These are phyloP conservation scores for Selaginella tamariscina DNA, from an alignment of 75 land plant species.

Conservation along the genomic window DNA sequence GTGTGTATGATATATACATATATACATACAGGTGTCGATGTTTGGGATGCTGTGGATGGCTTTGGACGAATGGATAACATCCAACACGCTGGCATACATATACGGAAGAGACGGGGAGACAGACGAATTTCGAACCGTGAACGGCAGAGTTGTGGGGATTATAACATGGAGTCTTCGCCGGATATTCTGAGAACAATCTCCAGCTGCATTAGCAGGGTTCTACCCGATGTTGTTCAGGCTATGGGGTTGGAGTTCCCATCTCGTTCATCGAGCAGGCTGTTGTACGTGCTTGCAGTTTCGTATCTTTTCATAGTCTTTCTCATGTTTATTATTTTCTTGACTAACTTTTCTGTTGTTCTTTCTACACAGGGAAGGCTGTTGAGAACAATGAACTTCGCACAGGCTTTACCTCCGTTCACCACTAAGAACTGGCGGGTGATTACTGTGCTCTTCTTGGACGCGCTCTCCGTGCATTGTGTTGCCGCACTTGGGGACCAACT, in stretches of 20 bases:
- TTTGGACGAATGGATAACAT: conserved; percentile 65
- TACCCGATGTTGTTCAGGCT: conserved; percentile 47
- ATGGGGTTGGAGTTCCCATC: conserved; percentile 47
- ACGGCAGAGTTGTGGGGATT: conserved; percentile 60
- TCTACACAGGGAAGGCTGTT: conserved; percentile 52
- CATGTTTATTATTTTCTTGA: neutral
- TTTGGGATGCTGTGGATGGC: conserved; percentile 82
- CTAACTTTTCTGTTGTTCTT: neutral
- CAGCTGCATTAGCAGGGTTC: conserved; percentile 50
- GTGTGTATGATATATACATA: too few relatives aligned
- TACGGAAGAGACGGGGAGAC: conserved; percentile 55
- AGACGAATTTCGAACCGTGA: conserved; percentile 43
- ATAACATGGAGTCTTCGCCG: conserved; percentile 36
- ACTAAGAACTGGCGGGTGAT: conserved; percentile 70
- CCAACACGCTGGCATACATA: conserved; percentile 62
- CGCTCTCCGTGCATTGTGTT: conserved; percentile 52
- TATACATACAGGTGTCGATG: conserved; percentile 58
- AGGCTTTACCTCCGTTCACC: conserved; percentile 61
- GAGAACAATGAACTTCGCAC: conserved; percentile 61
- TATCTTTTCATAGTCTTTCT: neutral
- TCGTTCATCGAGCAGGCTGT: conserved; percentile 52
- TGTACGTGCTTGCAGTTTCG: conserved; percentile 29
- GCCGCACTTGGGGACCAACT: conserved; percentile 36
- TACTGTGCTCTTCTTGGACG: conserved; percentile 51
- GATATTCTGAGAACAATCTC: conserved; percentile 67